Evolutionary conservation across 2,329 filamentous ascomycete genomes (phyloP), one percentile per base, ranked within the genome.

Genomic region (Zopfia rhizophila): DNA sequence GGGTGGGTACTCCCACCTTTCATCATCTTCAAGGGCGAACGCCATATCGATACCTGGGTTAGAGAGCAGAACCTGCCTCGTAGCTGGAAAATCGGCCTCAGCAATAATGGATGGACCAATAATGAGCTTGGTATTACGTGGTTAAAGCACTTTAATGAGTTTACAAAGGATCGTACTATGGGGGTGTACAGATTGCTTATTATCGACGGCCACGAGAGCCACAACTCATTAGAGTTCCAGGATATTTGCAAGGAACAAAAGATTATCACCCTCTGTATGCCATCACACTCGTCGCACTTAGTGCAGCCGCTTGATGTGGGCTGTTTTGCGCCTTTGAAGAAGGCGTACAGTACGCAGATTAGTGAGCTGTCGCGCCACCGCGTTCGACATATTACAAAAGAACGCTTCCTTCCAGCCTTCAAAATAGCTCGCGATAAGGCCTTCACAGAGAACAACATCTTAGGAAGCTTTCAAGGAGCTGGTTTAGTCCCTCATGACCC

Each of bases 221-320:
- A 74, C 55, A 24, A 66, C 22, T 65, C 54, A 6, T 44, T 49
- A n/a, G 45, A 67, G 45, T 74, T 75, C 45, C 37, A 72, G 30
- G 18, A 62, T 19, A 70, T 61, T 44, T 75, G 49, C 45, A 58
- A 44, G 30, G 39, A 59, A 11, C 47, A 75, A 29, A 63, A 72
- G 30, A 72, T 75, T 55, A 65, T 72, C 33, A 61, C 60, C 32
- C 51, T 70, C 47, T 72, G 35, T 44, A 66, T 72, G 39, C 65
- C 61, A 42, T 6, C 56, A 12, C 50, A 72, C 49, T 66, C 55
- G 16, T 74, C 65, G 45, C 54, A 74, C 54, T 29, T 69, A 13
- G 60, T 69, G 16, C 59, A 76, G 52, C 68, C 64, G 40, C 65
- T 75, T 30, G 60, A 75, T 66, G 50, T 73, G 33, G 56, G 56